These are phyloP conservation scores for Didymella exigua DNA, from an alignment of 2,329 filamentous ascomycete genomes.

Conservation along the genomic window DNA sequence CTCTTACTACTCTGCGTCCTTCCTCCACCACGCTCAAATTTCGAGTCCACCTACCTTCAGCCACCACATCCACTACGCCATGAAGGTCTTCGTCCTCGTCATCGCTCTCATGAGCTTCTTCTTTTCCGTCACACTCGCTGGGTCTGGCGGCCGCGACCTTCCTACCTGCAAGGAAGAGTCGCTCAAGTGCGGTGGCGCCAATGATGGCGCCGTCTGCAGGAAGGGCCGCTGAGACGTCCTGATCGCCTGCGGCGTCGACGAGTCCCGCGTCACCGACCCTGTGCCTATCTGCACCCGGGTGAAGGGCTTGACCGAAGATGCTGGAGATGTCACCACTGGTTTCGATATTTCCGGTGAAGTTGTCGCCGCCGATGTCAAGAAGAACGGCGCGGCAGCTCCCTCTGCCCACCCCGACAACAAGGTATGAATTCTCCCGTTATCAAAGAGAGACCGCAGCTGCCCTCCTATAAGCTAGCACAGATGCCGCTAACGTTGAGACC, in stretches of 20 bases:
- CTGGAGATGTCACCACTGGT: neutral
- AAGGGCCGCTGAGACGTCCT: neutral
- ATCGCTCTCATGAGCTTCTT: constrained; percentile 6
- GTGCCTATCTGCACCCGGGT: neutral
- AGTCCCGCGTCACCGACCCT: neutral
- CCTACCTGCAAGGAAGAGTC: neutral
- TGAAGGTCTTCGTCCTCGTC: neutral
- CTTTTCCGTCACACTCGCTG: neutral
- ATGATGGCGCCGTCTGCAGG: constrained; percentile 2
- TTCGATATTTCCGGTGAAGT: neutral
- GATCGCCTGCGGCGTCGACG: neutral
- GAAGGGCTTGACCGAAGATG: neutral
- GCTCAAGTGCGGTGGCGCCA: neutral
- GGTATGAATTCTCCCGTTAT: neutral
- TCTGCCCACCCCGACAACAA: neutral
- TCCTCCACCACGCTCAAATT: neutral
- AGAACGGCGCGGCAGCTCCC: neutral
- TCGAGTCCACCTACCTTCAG: neutral
- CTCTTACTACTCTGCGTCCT: neutral
- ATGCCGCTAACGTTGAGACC: neutral
- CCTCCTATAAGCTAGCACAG: too few species aligned
- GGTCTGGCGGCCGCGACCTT: neutral
- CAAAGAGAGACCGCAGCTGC: too few species aligned
- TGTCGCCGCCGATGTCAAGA: neutral
- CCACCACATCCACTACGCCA: neutral